Evolutionary conservation across 306 rosid species (phyloP).

Genomic region (Abrus pulchellus): DNA sequence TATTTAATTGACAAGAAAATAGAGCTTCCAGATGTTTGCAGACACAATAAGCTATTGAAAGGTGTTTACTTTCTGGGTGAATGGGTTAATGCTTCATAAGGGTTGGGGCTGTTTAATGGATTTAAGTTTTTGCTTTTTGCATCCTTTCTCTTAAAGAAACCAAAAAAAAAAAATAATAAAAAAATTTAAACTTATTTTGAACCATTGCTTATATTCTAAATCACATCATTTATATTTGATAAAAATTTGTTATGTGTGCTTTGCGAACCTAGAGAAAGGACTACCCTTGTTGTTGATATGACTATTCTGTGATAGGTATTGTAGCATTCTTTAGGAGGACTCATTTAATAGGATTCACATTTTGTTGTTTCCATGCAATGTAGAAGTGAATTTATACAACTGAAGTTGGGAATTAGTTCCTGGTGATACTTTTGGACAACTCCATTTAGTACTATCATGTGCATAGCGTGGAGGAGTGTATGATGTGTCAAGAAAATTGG

Average conservation of each 20-base stretch:
- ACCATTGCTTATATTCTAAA: slow-evolving; percentile 5
- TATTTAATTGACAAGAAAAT: slow-evolving; percentile 30
- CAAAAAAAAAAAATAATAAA: not conserved
- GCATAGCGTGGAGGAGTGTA: not conserved
- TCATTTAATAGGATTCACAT: slow-evolving; percentile 1
- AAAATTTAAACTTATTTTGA: not conserved
- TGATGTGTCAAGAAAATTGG: too few relatives aligned
- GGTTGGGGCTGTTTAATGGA: not conserved
- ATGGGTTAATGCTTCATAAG: slow-evolving; percentile 14
- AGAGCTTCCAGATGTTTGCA: slow-evolving; percentile 37
- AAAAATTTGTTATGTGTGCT: slow-evolving; percentile 14
- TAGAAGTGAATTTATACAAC: slow-evolving; percentile 31
- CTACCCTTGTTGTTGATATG: slow-evolving; percentile 15
- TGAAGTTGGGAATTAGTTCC: slow-evolving; percentile 7
- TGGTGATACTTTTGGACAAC: not conserved
- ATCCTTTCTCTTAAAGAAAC: slow-evolving; percentile 18
- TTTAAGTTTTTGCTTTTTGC: slow-evolving; percentile 6
- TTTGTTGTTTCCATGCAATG: slow-evolving; percentile 34
- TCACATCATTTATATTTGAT: slow-evolving; percentile 29
- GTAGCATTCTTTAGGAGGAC: slow-evolving; percentile 15
- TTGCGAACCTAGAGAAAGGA: slow-evolving; percentile 1
- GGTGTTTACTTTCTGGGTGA: slow-evolving; percentile 29
- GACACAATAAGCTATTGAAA: slow-evolving; percentile 32
- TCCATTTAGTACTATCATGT: not conserved
- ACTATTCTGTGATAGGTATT: slow-evolving; percentile 33